Evolutionary conservation across 495 filamentous ascomycete genomes (phyloP).

Genomic region (Aspergillus avenaceus): DNA sequence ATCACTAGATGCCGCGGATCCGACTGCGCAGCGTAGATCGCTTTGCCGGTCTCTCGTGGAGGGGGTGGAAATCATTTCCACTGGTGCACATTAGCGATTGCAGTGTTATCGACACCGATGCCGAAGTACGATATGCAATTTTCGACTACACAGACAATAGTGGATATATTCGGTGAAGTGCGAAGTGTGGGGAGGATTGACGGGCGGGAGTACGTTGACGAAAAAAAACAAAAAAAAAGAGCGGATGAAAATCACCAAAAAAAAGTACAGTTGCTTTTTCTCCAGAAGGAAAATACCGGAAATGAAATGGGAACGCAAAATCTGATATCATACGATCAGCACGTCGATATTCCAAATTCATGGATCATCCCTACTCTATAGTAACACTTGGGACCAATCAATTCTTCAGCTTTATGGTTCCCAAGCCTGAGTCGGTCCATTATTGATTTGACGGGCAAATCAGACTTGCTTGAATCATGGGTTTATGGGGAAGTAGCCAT

Average conservation of each 20-base stretch:
- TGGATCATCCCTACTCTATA: conserved; percentile 12
- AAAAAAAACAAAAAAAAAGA: background rate
- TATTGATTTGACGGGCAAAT: background rate
- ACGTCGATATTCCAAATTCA: conserved; percentile 7
- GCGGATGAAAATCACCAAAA: background rate
- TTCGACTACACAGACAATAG: background rate
- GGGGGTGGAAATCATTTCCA: background rate
- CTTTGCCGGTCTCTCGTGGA: background rate
- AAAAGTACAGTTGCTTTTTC: too few relatives aligned
- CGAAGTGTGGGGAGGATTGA: background rate
- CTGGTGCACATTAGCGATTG: background rate
- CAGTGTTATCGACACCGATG: too few relatives aligned
- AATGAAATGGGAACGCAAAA: background rate
- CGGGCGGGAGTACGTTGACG: background rate
- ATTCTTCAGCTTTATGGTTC: background rate
- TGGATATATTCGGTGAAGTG: background rate
- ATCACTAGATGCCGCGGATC: background rate
- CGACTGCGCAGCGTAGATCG: background rate
- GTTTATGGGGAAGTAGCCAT: background rate
- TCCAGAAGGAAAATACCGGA: background rate
- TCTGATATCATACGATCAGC: conserved; percentile 15
- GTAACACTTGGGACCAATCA: background rate
- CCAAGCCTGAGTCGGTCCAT: background rate
- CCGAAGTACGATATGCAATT: too few relatives aligned
- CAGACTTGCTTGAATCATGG: background rate